Base-by-base conservation (phyloP, 306 rosid species). In the Lathyrus aphaca region DNA sequence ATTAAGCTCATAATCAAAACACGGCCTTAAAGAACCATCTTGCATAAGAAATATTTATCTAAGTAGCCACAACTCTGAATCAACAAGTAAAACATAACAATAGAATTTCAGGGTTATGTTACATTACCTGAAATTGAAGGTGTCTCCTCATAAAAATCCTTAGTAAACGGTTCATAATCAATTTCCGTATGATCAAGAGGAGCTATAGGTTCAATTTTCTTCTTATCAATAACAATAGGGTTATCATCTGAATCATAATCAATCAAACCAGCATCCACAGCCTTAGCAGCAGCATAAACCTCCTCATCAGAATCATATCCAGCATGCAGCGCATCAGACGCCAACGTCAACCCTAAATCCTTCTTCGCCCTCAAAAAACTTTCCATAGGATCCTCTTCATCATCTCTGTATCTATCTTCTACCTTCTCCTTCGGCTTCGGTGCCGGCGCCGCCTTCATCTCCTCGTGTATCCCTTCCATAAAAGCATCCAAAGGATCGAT, bases 221-320 rank as follows among this genome's bases (percentile, higher is more conserved):
- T 94, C 87, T 83, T 91, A 49, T 94, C 99, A 8, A 83, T 1
- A 69, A 94, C 82, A 21, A 90, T 50, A 29, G 93, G 90, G 76
- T 94, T 94, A 76, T 94, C 99, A 53, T 94, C 99, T 5, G 97
- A 88, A 77, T 94, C 97, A 57, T 94, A 94, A 81, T 94, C 99
- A 14, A 94, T 0, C 92, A 86, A 30, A 49, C 97, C 99, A 8
- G 97, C 99, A 49, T 94, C 99, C 2, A 94, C 89, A 4, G 96
- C 97, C 75, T 94, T 94, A 0, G 99, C 99, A 8, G 99, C 99
- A 0, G 99, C 99, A 70, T 94, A 94, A 57, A 94, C 99, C 90
- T 94, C 99, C 73, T 94, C 97, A 11, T 94, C 99, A 10, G 99
- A 91, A 63, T 91, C 88, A 25, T 94, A 94, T 1, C 99, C 97